Base-by-base conservation (phyloP, 139 green algal species). In the Mychonastes homosphaera region DNA sequence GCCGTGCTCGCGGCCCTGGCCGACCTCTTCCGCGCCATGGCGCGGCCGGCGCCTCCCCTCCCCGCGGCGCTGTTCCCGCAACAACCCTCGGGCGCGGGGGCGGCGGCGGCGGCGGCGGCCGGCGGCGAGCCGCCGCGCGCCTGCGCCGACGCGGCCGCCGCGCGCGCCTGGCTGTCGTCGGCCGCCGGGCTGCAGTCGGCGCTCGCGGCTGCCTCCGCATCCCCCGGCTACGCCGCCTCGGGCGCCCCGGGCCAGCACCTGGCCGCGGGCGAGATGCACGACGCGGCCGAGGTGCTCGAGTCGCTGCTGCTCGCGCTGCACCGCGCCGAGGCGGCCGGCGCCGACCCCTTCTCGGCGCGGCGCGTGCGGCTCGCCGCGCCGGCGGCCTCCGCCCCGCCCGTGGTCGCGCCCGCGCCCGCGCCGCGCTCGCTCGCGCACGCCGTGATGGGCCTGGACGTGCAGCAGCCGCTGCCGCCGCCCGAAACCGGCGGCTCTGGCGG, bases 241-340 rank as follows among this genome's bases (percentile, higher is more conserved):
- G 59, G 67, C n/a, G 48, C 65, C 16, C 50, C 52, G 5, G 53
- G 64, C 2, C 49, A 75, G 4, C 36, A 58, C 28, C 75, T 88
- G 33, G 71, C 81, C 29, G 36, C 76, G 49, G 54, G 32, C 21
- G 82, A 93, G 28, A 94, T 94, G 85, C 81, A 88, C 43, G 85
- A 94, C 47, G 85, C 85, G 1, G 57, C 65, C 30, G 85, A 94
- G 70, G 83, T 91, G 54, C 64, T 91, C 56, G 72, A 68, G 23
- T 75, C 86, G 71, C 29, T 94, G 33, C 80, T 89, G 27, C 65
- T 65, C 33, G 68, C 56, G 38, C 48, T 91, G 54, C 81, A 90
- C 71, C 62, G 74, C 9, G 81, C 76, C 2, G 70, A 88, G 46
- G 58, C 43, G 5, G 70, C 56, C 53, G 30, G 40, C 10, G 40